A percentile compares a stretch with the other conserved stretches of the same genome.
Conservation (phyloP, 192 early-diverging fungal species). For the Coemansia sp. region DNA sequence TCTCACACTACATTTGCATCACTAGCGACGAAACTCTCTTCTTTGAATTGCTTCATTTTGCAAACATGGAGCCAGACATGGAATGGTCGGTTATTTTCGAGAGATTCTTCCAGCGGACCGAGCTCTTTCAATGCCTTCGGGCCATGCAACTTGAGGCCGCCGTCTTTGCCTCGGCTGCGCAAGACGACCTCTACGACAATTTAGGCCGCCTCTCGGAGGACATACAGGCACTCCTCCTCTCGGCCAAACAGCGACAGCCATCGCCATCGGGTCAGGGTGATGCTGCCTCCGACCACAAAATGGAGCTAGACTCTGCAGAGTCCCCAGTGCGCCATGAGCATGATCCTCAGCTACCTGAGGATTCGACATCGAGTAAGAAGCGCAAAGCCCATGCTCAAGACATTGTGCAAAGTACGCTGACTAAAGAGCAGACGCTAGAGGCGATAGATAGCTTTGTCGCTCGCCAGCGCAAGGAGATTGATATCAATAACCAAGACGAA, state of each 20-base stretch:
- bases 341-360: not conserved
- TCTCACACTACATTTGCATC: slow-evolving; percentile 5
- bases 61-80: not conserved
- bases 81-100: slow-evolving; percentile 34
- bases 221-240: slow-evolving; percentile 23
- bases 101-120: slow-evolving; percentile 30
- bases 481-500: slow-evolving; percentile 65
- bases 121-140: slow-evolving; percentile 37
- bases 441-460: slow-evolving; percentile 59
- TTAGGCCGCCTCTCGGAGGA: slow-evolving; percentile 18
- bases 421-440: slow-evolving; percentile 54
- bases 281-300: not conserved
- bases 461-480: slow-evolving; percentile 60
- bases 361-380: not conserved
- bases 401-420: slow-evolving; percentile 43
- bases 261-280: not conserved
- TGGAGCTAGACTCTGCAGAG: slow-evolving; percentile 4
- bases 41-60: not conserved
- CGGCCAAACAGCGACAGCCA: not conserved
- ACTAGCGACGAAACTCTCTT: not conserved
- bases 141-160: slow-evolving; percentile 41
- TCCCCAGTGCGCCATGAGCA: not conserved
- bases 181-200: slow-evolving; percentile 11
- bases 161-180: slow-evolving; percentile 22
- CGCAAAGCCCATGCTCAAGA: slow-evolving; percentile 1